phyloP scores from a whole-genome alignment of 2,329 filamentous ascomycete species.

The Endoconidiophora polonica region DNA sequence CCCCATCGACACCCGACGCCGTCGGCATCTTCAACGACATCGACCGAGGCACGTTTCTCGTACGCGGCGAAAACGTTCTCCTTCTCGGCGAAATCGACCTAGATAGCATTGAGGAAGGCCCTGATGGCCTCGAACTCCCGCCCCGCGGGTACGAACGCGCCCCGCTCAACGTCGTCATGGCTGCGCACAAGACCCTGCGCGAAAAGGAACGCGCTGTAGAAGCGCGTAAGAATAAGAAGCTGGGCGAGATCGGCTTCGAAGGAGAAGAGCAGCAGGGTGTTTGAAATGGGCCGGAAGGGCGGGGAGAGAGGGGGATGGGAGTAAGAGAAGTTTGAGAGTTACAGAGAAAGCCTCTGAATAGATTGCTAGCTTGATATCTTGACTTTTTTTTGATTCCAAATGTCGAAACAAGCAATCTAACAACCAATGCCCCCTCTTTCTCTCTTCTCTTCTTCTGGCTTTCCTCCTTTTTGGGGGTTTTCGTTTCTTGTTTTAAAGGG shows the following conservation, averaged over 20 bases:
- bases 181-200: slow-evolving; percentile 56
- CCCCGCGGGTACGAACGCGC: slow-evolving; percentile 51
- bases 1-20: slow-evolving; percentile 23
- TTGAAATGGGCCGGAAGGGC: not conserved
- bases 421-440: slow-evolving; percentile 10
- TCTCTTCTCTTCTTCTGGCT: slow-evolving; percentile 5
- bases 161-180: slow-evolving; percentile 51
- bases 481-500: slow-evolving; percentile 13
- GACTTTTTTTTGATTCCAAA: not conserved
- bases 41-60: slow-evolving; percentile 71
- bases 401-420: no score
- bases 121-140: slow-evolving; percentile 49
- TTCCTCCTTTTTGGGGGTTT: slow-evolving; percentile 12
- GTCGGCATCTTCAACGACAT: slow-evolving; percentile 63
- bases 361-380: not conserved
- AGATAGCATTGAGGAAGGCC: slow-evolving; percentile 79
- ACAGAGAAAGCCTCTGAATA: not conserved
- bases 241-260: slow-evolving; percentile 71
- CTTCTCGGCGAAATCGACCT: slow-evolving; percentile 92
- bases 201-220: slow-evolving; percentile 52
- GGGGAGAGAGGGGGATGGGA: not conserved
- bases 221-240: slow-evolving; percentile 52
- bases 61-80: slow-evolving; percentile 93
- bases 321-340: not conserved
- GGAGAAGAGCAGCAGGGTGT: slow-evolving; percentile 35